Evolutionary conservation across 805 yeast species (phyloP).

Genomic region (Nakazawaea anatomiae): DNA sequence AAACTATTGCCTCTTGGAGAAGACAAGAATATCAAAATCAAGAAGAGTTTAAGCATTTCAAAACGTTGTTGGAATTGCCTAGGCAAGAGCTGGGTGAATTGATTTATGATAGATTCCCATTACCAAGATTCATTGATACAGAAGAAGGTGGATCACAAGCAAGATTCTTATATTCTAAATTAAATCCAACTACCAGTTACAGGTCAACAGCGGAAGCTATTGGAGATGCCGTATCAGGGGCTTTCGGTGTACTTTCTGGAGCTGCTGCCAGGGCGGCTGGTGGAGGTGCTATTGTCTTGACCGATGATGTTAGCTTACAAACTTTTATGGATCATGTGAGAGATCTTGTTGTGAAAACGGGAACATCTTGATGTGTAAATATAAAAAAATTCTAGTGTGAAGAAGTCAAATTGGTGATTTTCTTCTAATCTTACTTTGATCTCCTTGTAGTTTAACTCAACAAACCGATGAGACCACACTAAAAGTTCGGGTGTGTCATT

Average conservation of each 20-base stretch:
- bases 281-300: constrained; percentile 35
- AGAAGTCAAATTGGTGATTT: no score
- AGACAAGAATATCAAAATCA: constrained; percentile 55
- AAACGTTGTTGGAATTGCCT: constrained; percentile 55
- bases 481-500: no score
- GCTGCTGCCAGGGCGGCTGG: constrained; percentile 11
- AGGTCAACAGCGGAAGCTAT: constrained; percentile 22
- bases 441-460: no score
- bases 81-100: constrained; percentile 61
- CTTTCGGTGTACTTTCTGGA: constrained; percentile 24
- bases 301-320: constrained; percentile 57
- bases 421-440: no score
- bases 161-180: constrained; percentile 61
- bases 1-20: constrained; percentile 62
- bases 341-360: constrained; percentile 23
- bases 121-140: constrained; percentile 67
- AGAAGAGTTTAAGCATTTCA: constrained; percentile 55
- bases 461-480: no score
- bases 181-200: constrained; percentile 61
- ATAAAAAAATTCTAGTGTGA: no score
- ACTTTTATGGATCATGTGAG: constrained; percentile 51
- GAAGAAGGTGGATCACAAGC: constrained; percentile 78
- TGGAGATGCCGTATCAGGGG: constrained; percentile 19
- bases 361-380: not conserved
- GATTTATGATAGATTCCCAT: constrained; percentile 60